Percentiles rank a stretch among this genome's conserved stretches.
These are phyloP conservation scores for Aegilops umbellulata DNA, from an alignment of 176 grass and related monocot genomes.

Conservation along the genomic window DNA sequence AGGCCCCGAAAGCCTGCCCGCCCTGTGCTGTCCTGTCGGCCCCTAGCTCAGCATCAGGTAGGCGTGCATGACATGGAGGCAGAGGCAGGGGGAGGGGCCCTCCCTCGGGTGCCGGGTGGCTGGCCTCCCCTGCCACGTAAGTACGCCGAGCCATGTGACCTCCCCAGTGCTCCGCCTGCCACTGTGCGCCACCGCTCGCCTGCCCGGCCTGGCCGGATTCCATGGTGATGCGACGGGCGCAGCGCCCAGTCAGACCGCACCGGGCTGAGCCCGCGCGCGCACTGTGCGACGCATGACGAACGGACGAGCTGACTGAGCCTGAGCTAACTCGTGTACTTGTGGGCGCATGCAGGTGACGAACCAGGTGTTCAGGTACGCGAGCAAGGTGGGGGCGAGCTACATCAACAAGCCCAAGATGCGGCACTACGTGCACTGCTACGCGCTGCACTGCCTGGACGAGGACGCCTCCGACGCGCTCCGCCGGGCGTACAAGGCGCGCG, in stretches of 20 bases:
- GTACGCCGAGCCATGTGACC: neutral
- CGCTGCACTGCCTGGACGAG: slow-evolving; percentile 94
- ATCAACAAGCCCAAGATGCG: slow-evolving; percentile 99
- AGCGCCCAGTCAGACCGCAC: neutral
- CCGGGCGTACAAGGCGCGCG: slow-evolving; percentile 79
- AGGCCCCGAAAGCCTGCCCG: slow-evolving; percentile 55
- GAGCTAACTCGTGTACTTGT: neutral
- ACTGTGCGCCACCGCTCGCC: neutral
- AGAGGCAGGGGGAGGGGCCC: neutral
- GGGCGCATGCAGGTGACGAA: slow-evolving; percentile 69
- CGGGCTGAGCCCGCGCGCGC: neutral
- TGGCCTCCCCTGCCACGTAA: slow-evolving; percentile 3
- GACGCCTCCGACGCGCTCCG: slow-evolving; percentile 82
- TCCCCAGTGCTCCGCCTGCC: neutral
- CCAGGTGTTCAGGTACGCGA: slow-evolving; percentile 97
- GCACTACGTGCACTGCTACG: slow-evolving; percentile 99
- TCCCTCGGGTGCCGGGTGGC: too few relatives aligned
- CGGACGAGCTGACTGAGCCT: too few relatives aligned
- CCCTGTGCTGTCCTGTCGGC: slow-evolving; percentile 61
- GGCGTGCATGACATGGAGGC: slow-evolving; percentile 30
- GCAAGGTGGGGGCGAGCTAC: slow-evolving; percentile 92
- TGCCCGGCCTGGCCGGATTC: slow-evolving; percentile 33
- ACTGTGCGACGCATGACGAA: neutral
- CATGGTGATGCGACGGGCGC: slow-evolving; percentile 38
- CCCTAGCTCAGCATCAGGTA: neutral